Evolutionary conservation across 225 moss, liverwort and hornwort species (phyloP), one percentile per base, ranked within the genome.

Genomic region (Polytrichum formosum): DNA sequence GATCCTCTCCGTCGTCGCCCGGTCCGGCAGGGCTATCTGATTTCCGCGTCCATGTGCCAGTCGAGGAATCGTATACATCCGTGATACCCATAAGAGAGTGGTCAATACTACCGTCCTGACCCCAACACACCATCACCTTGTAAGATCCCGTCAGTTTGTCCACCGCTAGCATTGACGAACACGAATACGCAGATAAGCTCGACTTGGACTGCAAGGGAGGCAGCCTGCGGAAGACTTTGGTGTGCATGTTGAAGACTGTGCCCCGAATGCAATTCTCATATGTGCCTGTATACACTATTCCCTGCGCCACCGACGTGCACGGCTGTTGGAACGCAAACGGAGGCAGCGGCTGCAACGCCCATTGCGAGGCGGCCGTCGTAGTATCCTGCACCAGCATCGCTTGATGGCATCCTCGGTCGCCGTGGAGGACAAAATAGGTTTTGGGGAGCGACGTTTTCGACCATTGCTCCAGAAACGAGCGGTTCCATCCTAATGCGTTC

Each of bases 81-180:
- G 10, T 37, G 10, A 37, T 10, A 37, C 10, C 37, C 10, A 37
- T 37, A 37, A 10, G 37, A 10, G 37, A 37, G 37, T 37, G 37
- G 10, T 37, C 37, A 28, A 28, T 68, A 9, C 10, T 17, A 61
- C 18, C 61, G 33, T 21, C 59, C 19, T 23, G 31, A 56, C 30
- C 13, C 63, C 54, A 63, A 17, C 27, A 63, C 18, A 72, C 64
- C 72, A 72, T 16, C 17, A 72, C 72, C 53, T 72, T 72, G 21
- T 63, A 73, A 0, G 33, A 19, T 6, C 18, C 22, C 6, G 3
- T 27, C 33, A 53, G 56, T 35, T 56, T 73, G 7, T 73, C 56
- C 9, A 58, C 66, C 13, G 56, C 65, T 21, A 73, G 0, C 5
- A 18, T 66, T 26, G 66, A 66, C 5, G 66, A 23, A 23, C 29